Base-by-base conservation (phyloP, 192 early-diverging fungal species). In the Rhizophagus sp. region DNA sequence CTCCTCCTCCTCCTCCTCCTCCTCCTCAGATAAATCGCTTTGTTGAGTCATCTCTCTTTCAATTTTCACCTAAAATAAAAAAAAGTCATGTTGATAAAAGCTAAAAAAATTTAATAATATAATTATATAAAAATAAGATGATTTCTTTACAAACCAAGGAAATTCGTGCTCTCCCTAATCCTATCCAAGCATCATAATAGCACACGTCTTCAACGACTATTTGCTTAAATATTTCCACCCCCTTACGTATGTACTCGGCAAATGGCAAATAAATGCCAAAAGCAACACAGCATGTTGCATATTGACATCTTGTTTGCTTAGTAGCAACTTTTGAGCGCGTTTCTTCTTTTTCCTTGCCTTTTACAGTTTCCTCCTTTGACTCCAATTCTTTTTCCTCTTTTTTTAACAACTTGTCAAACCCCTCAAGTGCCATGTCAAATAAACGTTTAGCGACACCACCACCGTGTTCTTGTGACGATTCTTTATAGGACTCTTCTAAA, bases 371-470 rank as follows among this genome's bases (percentile, higher is more conserved):
- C 22, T 73, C 71, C 17, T 47, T 36, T 19, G 19, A 10, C 33
- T 22, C 33, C 17, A 85, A 30, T 81, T 84, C 64, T 30, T 62
- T 71, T 15, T 27, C 47, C 49, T 82, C 76, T 1, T 83, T 82
- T 25, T 82, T 69, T 3, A 81, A 84, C 39, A 81, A 64, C 8
- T 80, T 83, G 10, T 83, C 82, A 30, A 83, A 83, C 6, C 80
- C 82, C 2, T 86, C 87, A 65, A 90, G 75, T 11, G 90, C 85
- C 86, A 89, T 87, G 73, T 86, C 85, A 57, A 88, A 85, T 4
- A 87, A 64, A 27, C 82, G 79, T 19, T 84, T 83, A 17, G 80
- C 81, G 19, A 87, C 50, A 6, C 76, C 80, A 17, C n/a, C 27
- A 64, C 69, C 78, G 10, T 81, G 80, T 19, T 71, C 33, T n/a